Evolutionary conservation across 2,329 filamentous ascomycete genomes (phyloP).

Genomic region (Penicillium sclerotiorum): DNA sequence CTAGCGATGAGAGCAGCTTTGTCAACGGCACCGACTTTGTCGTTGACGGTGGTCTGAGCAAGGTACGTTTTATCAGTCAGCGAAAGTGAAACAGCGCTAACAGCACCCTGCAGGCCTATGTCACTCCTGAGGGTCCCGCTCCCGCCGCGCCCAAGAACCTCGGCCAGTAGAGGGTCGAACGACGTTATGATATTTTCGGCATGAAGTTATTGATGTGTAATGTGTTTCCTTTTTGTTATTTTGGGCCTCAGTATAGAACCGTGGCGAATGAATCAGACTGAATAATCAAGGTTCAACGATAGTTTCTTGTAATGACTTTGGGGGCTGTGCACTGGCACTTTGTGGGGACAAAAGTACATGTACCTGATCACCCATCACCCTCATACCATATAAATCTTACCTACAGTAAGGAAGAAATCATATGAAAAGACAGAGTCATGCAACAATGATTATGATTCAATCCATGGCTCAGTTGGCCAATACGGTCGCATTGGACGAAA

Average conservation of each 20-base stretch:
- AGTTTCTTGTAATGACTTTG: neutral
- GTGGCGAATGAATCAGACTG: neutral
- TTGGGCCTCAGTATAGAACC: neutral
- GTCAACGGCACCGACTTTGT: constrained; percentile 85
- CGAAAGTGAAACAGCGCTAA: constrained; percentile 15
- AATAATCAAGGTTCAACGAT: neutral
- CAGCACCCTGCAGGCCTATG: constrained; percentile 62
- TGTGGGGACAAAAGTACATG: neutral
- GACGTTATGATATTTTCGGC: neutral
- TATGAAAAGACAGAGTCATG: neutral
- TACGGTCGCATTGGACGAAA: neutral
- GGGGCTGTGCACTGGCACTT: constrained; percentile 1
- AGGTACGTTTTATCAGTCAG: constrained; percentile 12
- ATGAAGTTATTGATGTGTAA: neutral
- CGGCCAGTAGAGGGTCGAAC: constrained; percentile 20
- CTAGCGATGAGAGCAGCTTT: constrained; percentile 20
- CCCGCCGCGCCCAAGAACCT: constrained; percentile 57
- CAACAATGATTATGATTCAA: constrained; percentile 2
- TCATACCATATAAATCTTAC: too few species aligned
- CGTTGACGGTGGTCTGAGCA: constrained; percentile 94
- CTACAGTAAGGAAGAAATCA: neutral
- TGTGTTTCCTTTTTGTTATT: neutral
- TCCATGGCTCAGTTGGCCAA: neutral
- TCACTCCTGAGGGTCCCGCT: constrained; percentile 62
- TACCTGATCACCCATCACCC: too few species aligned